A percentile compares a stretch with the other conserved stretches of the same genome.
Evolutionary conservation across 148 eudicot species (phyloP).

Genomic region (Amaranthus palmeri): DNA sequence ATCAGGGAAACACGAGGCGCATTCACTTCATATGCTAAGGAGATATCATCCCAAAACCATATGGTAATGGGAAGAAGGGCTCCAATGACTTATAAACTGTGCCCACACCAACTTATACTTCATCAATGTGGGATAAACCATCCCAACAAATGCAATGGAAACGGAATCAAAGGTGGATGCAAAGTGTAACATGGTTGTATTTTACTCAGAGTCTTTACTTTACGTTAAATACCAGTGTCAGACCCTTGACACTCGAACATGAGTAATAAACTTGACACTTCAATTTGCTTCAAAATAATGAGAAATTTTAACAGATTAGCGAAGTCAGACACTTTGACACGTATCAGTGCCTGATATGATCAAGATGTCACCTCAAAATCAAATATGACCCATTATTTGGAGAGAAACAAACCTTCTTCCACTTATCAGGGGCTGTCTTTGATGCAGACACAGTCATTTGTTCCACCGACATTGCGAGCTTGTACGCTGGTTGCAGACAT

Average conservation of each 20-base stretch:
- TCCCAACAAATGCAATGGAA: too few relatives aligned
- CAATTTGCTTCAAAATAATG: not conserved
- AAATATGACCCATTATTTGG: not conserved
- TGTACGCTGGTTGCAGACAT: conserved; percentile 38
- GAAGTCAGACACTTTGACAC: not conserved
- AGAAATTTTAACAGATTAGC: not conserved
- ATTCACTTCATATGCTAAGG: too few relatives aligned
- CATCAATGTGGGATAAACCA: too few relatives aligned
- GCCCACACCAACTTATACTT: too few relatives aligned
- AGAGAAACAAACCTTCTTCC: conserved; percentile 42
- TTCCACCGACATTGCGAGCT: conserved; percentile 35
- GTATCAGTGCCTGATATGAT: not conserved
- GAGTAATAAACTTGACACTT: not conserved
- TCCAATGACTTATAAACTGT: too few relatives aligned
- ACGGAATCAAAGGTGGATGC: too few relatives aligned
- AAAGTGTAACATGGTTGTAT: too few relatives aligned
- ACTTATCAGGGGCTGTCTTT: conserved; percentile 48
- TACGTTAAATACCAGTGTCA: too few relatives aligned
- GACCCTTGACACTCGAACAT: not conserved
- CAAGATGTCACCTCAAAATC: not conserved
- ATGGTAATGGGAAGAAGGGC: too few relatives aligned
- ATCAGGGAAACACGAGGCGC: too few relatives aligned
- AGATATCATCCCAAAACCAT: too few relatives aligned
- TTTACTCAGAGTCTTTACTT: too few relatives aligned
- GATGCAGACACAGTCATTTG: conserved; percentile 44